These are phyloP conservation scores for Monarda citriodora DNA, from an alignment of 305 asterid genomes.

Conservation along the genomic window DNA sequence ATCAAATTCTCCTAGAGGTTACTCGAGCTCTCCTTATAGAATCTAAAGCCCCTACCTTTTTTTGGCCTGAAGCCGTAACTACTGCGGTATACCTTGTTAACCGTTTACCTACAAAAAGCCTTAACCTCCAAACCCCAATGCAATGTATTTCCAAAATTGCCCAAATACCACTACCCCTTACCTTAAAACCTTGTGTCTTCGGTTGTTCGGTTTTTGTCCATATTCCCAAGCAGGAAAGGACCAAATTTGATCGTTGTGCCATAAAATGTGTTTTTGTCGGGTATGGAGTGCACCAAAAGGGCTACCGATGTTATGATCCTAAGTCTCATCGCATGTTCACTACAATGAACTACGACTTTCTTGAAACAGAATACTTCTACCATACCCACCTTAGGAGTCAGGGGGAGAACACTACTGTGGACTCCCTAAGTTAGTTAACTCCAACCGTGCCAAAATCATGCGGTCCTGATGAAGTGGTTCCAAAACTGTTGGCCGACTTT, in stretches of 20 bases:
- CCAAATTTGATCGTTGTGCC: background rate
- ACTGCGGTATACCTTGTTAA: background rate
- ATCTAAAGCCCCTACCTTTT: background rate
- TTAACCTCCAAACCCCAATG: background rate
- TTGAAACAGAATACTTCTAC: background rate
- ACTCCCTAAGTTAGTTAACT: too few species aligned
- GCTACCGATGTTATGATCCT: background rate
- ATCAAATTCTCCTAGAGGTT: background rate
- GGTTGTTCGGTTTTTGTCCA: background rate
- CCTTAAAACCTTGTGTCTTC: background rate
- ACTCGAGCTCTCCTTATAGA: background rate
- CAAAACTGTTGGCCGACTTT: too few species aligned
- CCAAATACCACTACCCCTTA: background rate
- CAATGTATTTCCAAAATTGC: background rate
- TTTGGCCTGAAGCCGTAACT: background rate
- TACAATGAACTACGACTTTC: constrained; percentile 1
- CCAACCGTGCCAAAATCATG: too few species aligned
- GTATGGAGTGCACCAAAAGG: background rate
- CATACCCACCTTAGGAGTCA: constrained; percentile 1
- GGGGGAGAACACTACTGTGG: too few species aligned
- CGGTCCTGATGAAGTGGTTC: background rate
- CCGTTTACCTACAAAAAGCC: background rate
- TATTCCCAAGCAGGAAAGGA: background rate
- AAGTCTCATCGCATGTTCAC: background rate
- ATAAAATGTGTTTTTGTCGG: background rate